A percentile compares a stretch with the other conserved stretches of the same genome.
These are phyloP conservation scores for Symbiotaphrina buchneri DNA, from an alignment of 495 filamentous ascomycete genomes.

Conservation along the genomic window DNA sequence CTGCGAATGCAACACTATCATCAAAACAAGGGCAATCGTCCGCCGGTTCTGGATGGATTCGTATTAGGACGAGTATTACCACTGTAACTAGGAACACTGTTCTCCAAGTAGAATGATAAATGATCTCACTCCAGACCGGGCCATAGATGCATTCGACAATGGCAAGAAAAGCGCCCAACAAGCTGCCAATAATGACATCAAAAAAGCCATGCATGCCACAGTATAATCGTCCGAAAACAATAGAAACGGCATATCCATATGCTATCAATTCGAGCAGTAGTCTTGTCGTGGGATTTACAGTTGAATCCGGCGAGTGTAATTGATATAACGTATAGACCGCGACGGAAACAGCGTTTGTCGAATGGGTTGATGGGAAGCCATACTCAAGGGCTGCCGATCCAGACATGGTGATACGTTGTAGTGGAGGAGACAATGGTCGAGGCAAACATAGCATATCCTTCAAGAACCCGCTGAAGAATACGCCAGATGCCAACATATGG, in stretches of 20 bases:
- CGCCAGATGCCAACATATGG: conserved; percentile 68
- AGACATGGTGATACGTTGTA: conserved; percentile 92
- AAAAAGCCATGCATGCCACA: conserved; percentile 98
- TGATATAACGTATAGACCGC: conserved; percentile 59
- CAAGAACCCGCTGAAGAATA: conserved; percentile 82
- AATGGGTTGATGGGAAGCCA: conserved; percentile 91
- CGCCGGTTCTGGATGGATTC: conserved; percentile 85
- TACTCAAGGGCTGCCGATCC: conserved; percentile 88
- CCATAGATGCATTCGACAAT: no score
- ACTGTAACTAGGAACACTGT: conserved; percentile 36
- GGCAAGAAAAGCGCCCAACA: conserved; percentile 46
- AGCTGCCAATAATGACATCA: conserved; percentile 60
- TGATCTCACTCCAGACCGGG: conserved; percentile 39
- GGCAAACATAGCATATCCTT: conserved; percentile 94
- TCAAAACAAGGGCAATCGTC: conserved; percentile 97
- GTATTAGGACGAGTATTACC: conserved; percentile 48
- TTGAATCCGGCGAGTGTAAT: conserved; percentile 29
- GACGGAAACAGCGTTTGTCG: conserved; percentile 89
- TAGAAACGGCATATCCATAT: conserved; percentile 74
- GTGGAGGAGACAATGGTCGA: conserved; percentile 74
- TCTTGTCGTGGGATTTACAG: conserved; percentile 18
- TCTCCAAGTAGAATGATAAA: conserved; percentile 29
- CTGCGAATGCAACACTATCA: conserved; percentile 84
- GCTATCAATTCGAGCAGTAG: conserved; percentile 38
- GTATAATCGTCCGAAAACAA: conserved; percentile 75